Base-by-base conservation (phyloP, 805 yeast species). In the Yarrowia sp. region DNA sequence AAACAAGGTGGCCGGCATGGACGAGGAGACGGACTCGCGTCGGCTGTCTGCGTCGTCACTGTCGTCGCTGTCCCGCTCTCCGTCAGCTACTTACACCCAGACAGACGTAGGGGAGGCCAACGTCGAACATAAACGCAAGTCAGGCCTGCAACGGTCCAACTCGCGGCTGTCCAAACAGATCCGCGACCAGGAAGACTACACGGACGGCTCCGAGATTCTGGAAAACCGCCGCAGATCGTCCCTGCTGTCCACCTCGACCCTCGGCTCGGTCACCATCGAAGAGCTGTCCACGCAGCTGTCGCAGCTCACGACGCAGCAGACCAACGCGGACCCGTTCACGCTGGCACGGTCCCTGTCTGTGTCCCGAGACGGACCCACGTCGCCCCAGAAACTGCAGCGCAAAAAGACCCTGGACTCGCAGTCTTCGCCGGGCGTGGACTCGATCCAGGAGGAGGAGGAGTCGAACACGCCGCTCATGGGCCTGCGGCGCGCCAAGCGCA, bases 271-370 rank as follows among this genome's bases (percentile, higher is more conserved):
- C 43, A 65, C 68, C 14, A 69, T 73, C 14, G 68, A 68, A 44
- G 71, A 74, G 24, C 73, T 75, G 35, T 68, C 73, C 14, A 72
- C 73, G 32, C 70, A 75, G 19, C 87, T 96, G 2, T 83, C 78
- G 67, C 97, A 92, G 74, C 78, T 92, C 64, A 88, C 89, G 68
- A 84, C 82, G 78, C 92, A 51, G 85, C 93, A 0, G 87, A 86
- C 68, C 79, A 86, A 91, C 4, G 83, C 86, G 41, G 96, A 90
- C 77, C 96, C 96, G 0, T 87, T 88, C 5, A 85, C 96, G 0
- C 78, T 90, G 65, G 97, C 96, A 0, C 79, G 96, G 71, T 85
- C 95, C 1, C 79, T 91, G 56, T 87, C 93, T 4, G 63, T 62
- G 19, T 36, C 62, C 1, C 32, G 58, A 11, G 43, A 26, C 26